Base-by-base conservation (phyloP, 345 rosid genomes). In the Jatropha curcas region DNA sequence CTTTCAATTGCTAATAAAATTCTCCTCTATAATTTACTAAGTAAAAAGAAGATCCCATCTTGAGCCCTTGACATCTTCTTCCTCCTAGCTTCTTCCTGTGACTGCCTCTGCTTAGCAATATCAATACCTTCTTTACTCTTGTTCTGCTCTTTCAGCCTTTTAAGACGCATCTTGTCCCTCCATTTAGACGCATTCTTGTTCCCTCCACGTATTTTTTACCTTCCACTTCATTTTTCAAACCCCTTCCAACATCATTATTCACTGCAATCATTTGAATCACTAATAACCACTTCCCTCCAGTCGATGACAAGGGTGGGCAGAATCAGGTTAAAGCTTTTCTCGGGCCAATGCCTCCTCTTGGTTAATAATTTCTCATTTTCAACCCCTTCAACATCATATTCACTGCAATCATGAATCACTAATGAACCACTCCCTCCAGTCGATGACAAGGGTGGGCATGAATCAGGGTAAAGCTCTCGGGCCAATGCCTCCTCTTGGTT, bases 1-100 rank as follows among this genome's bases (percentile, higher is more conserved):
- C 43, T 13, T 48, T 48, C 2, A 4, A 48, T 45, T 45, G 14
- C 17, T 11, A 45, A 45, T 45, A 13, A 45, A 45, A 1, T 8
- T 45, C 50, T 45, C 17, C 48, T 45, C 50, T 1, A 48, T 48
- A 48, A 48, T 48, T n/a, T 13, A 48, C 14, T 2, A 48, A 48
- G 52, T 17, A 16, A 4, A 48, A 48, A 13, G 2, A 48, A 16
- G 74, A 94, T 84, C 76, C 93, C 97, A 65, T 90, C 97, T 80
- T 94, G 95, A 61, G 91, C 93, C 82, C 91, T 74, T 0, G 87
- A 87, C 95, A 92, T 89, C 85, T 85, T 84, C 82, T 86, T 89
- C 86, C 90, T 85, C 83, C 92, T 76, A 0, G 83, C 82, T 78
- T 90, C 92, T 65, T 90, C 96, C 75, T 90, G 96, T 4, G 93